Conservation (phyloP, 495 filamentous ascomycete genomes). For the Aspergillus affinis region DNA sequence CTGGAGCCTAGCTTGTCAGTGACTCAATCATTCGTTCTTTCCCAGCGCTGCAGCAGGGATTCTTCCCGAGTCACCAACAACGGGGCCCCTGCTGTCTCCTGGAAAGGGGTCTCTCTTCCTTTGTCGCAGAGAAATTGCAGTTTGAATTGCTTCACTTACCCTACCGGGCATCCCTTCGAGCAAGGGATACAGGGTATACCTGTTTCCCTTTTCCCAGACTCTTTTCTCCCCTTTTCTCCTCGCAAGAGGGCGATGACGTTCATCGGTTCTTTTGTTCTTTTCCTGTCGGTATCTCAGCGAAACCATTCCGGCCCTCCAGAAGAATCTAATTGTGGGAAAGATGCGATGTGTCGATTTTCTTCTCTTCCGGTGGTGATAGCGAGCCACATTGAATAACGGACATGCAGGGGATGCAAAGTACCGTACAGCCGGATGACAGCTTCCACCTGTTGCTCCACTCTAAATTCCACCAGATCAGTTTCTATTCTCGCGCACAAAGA, state of each 20-base stretch:
- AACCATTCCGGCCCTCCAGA: neutral
- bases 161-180: conserved; percentile 5
- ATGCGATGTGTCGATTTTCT: conserved; percentile 20
- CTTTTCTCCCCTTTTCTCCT: neutral
- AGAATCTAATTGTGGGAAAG: neutral
- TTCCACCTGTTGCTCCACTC: conserved; percentile 7
- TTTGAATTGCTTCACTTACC: neutral
- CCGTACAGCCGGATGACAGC: conserved; percentile 8
- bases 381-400: conserved; percentile 25
- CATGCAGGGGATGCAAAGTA: conserved; percentile 22
- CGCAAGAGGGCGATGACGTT: neutral
- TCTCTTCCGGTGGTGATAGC: conserved; percentile 2
- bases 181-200: conserved; percentile 12
- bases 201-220: too few species aligned
- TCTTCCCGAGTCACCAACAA: neutral
- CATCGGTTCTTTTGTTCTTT: neutral
- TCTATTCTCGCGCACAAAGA: conserved; percentile 4
- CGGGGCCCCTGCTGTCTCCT: neutral
- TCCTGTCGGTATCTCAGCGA: neutral
- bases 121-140: neutral
- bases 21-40: neutral
- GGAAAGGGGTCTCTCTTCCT: neutral
- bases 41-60: neutral
- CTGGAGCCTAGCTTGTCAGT: neutral
- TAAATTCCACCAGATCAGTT: neutral